Percentiles rank a stretch among this genome's conserved stretches.
These are phyloP conservation scores for Tylopilus felleus DNA, from an alignment of 768 basidiomycete genomes.

Conservation along the genomic window DNA sequence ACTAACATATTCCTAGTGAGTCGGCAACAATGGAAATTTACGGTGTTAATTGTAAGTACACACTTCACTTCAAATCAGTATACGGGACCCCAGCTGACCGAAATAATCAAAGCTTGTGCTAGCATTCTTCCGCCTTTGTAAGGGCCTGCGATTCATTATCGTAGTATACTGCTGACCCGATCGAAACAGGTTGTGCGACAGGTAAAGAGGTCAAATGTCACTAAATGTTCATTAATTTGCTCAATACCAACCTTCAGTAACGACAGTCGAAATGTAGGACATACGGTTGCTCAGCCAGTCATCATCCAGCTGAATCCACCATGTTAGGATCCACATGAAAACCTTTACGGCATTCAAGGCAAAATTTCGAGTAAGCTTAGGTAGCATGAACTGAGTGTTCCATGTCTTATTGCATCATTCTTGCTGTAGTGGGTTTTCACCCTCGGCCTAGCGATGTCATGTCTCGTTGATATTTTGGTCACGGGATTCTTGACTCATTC, in stretches of 20 bases:
- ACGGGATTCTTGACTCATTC: constrained; percentile 44
- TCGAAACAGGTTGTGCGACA: constrained; percentile 35
- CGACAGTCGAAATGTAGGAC: constrained; percentile 31
- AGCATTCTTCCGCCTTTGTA: constrained; percentile 32
- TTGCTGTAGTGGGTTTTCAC: constrained; percentile 47
- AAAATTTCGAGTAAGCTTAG: constrained; percentile 18
- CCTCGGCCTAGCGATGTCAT: constrained; percentile 47
- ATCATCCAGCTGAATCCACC: background rate
- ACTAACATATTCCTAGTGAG: constrained; percentile 21
- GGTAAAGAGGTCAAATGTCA: constrained; percentile 11
- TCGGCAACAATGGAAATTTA: constrained; percentile 27
- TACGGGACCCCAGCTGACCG: background rate
- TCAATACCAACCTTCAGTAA: constrained; percentile 20
- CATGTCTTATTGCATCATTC: background rate
- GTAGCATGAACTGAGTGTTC: background rate
- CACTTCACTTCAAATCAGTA: background rate
- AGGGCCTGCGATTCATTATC: constrained; percentile 2
- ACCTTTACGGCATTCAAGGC: constrained; percentile 25
- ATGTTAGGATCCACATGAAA: constrained; percentile 24
- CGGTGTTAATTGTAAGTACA: constrained; percentile 34
- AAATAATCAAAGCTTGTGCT: constrained; percentile 22
- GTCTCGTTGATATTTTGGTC: constrained; percentile 48
- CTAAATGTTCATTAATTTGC: constrained; percentile 10
- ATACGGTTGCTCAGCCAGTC: background rate
- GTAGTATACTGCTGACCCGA: background rate